Evolutionary conservation across 345 rosid species (phyloP).

Genomic region (Camelina laxa): DNA sequence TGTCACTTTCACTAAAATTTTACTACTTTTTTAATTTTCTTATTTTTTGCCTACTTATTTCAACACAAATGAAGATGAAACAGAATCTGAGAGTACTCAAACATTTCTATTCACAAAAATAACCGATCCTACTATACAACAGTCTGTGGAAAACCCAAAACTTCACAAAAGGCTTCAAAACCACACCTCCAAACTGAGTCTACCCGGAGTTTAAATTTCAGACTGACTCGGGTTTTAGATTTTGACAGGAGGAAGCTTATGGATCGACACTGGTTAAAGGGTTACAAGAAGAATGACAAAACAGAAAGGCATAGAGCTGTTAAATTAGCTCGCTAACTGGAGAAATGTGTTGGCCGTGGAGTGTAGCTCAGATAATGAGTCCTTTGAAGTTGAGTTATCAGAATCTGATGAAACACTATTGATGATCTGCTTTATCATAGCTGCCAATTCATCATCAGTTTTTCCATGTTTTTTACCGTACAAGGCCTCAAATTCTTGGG

Average conservation of each 20-base stretch:
- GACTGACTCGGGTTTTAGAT: not conserved
- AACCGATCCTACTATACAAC: conserved; percentile 14
- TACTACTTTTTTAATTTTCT: not conserved
- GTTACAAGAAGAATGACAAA: not conserved
- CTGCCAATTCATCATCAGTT: conserved; percentile 38
- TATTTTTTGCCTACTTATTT: not conserved
- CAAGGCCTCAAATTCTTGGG: conserved; percentile 67
- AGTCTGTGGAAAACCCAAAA: not conserved
- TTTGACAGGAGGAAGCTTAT: conserved; percentile 20
- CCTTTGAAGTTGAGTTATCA: conserved; percentile 27
- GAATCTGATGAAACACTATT: conserved; percentile 33
- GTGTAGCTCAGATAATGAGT: conserved; percentile 54
- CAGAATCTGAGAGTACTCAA: conserved; percentile 7
- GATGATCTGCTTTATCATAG: conserved; percentile 51
- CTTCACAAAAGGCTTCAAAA: not conserved
- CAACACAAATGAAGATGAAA: not conserved
- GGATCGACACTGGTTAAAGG: conserved; percentile 4
- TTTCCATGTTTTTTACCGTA: conserved; percentile 53
- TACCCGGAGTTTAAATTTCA: not conserved
- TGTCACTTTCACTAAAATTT: not conserved
- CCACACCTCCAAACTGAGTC: conserved; percentile 1
- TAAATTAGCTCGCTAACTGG: conserved; percentile 40
- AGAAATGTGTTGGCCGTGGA: conserved; percentile 52
- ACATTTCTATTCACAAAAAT: conserved; percentile 21
- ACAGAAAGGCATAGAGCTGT: conserved; percentile 10